Evolutionary conservation across 2,329 filamentous ascomycete genomes (phyloP).

Genomic region (Ophiostoma ips): DNA sequence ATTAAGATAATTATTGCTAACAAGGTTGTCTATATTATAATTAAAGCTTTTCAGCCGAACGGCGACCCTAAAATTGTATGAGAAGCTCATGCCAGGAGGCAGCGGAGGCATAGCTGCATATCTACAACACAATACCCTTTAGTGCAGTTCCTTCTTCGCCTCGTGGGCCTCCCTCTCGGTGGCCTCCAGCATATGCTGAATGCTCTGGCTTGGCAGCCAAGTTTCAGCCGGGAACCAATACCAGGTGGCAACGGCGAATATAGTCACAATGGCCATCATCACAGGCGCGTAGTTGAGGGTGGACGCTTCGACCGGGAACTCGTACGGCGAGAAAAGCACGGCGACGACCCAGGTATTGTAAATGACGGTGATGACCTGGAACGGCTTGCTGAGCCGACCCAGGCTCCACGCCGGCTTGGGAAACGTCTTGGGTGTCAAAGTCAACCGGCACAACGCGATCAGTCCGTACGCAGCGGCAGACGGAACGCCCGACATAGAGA

Average conservation of each 20-base stretch:
- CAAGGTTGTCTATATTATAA: no score
- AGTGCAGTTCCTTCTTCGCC: background rate
- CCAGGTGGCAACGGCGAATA: constrained; percentile 8
- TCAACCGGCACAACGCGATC: constrained; percentile 1
- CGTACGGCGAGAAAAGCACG: constrained; percentile 9
- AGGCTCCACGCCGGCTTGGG: constrained; percentile 9
- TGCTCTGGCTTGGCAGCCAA: constrained; percentile 10
- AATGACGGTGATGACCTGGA: constrained; percentile 7
- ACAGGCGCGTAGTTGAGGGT: constrained; percentile 11
- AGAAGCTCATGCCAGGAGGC: no score
- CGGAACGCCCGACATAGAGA: constrained; percentile 8
- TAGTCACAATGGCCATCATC: constrained; percentile 10
- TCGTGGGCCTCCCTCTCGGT: background rate
- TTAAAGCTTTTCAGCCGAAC: no score
- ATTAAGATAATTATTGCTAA: no score
- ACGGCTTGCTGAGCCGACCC: constrained; percentile 7
- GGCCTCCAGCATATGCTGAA: constrained; percentile 4
- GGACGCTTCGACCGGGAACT: constrained; percentile 5
- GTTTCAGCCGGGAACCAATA: constrained; percentile 5
- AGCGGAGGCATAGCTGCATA: no score
- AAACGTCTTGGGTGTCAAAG: constrained; percentile 7
- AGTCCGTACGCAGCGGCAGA: constrained; percentile 9
- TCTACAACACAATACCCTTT: no score
- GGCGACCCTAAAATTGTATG: no score
- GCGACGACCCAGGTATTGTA: constrained; percentile 9